A percentile compares a stretch with the other conserved stretches of the same genome.
These are phyloP conservation scores for Kickxella alabastrina DNA, from an alignment of 192 early-diverging fungal genomes.

Conservation along the genomic window DNA sequence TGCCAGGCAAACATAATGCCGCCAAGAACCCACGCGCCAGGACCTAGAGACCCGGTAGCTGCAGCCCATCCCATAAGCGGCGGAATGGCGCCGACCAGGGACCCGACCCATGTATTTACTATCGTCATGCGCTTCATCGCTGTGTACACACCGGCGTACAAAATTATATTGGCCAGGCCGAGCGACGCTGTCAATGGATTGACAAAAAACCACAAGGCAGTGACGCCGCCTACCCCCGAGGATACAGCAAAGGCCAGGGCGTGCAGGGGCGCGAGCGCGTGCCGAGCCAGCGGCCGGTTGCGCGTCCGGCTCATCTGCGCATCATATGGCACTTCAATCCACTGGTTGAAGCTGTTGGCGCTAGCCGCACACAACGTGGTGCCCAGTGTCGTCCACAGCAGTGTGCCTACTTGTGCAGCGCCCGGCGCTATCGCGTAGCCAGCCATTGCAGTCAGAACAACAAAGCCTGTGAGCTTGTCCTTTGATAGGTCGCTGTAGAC, in stretches of 20 bases:
- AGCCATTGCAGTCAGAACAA: conserved; percentile 90
- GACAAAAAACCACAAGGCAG: conserved; percentile 66
- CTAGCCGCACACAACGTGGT: conserved; percentile 82
- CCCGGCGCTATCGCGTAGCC: conserved; percentile 91
- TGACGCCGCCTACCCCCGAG: conserved; percentile 65
- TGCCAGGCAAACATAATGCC: conserved; percentile 92
- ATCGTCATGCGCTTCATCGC: conserved; percentile 90
- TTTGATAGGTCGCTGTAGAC: conserved; percentile 80
- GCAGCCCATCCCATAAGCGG: conserved; percentile 98
- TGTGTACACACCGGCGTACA: conserved; percentile 89
- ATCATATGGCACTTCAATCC: conserved; percentile 92
- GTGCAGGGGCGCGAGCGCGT: conserved; percentile 69
- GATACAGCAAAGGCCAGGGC: conserved; percentile 69
- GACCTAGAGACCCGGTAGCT: conserved; percentile 65
- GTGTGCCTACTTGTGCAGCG: conserved; percentile 52
- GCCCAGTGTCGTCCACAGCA: conserved; percentile 80
- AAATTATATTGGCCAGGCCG: conserved; percentile 79
- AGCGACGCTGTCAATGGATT: conserved; percentile 83
- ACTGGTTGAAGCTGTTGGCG: conserved; percentile 96
- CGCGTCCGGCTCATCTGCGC: conserved; percentile 95
- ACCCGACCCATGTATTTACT: conserved; percentile 93
- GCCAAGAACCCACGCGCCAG: conserved; percentile 79
- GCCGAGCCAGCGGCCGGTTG: conserved; percentile 79
- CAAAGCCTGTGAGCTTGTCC: conserved; percentile 80
- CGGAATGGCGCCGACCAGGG: conserved; percentile 94